Evolutionary conservation across 2,329 filamentous ascomycete species (phyloP).

Genomic region (Juglanconis sp.): DNA sequence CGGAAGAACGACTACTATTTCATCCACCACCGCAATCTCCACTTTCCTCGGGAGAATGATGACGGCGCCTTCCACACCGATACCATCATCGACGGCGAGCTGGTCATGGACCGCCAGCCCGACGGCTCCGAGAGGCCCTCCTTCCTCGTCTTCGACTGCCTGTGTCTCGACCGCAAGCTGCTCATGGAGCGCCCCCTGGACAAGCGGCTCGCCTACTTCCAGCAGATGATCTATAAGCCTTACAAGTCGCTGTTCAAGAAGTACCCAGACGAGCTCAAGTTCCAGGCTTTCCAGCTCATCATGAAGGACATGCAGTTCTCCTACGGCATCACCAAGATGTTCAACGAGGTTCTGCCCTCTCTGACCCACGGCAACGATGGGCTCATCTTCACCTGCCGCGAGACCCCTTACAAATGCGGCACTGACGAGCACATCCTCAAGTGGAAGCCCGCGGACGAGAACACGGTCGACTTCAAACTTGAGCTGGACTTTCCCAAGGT

Average conservation of each 20-base stretch:
- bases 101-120: conserved; percentile 77
- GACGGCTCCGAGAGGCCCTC: conserved; percentile 68
- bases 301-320: conserved; percentile 87
- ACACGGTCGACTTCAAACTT: conserved; percentile 89
- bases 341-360: conserved; percentile 76
- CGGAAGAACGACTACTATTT: conserved; percentile 97
- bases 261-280: conserved; percentile 66
- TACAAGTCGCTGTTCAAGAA: conserved; percentile 61
- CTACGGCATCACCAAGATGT: conserved; percentile 91
- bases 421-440: conserved; percentile 94
- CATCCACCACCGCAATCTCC: conserved; percentile 65
- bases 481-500: conserved; percentile 70
- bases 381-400: conserved; percentile 94
- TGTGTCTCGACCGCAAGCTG: conserved; percentile 73
- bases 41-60: conserved; percentile 72
- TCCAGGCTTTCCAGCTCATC: conserved; percentile 76
- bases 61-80: conserved; percentile 68
- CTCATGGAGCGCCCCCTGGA: conserved; percentile 79
- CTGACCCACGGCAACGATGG: conserved; percentile 94
- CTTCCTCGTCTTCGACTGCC: conserved; percentile 91
- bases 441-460: conserved; percentile 95
- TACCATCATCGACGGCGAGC: conserved; percentile 88
- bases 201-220: conserved; percentile 85
- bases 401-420: conserved; percentile 80
- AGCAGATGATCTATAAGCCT: conserved; percentile 70